A percentile compares a stretch with the other conserved stretches of the same genome.
Evolutionary conservation across 106 monocot species (phyloP).

Genomic region (Agapanthus africanus): DNA sequence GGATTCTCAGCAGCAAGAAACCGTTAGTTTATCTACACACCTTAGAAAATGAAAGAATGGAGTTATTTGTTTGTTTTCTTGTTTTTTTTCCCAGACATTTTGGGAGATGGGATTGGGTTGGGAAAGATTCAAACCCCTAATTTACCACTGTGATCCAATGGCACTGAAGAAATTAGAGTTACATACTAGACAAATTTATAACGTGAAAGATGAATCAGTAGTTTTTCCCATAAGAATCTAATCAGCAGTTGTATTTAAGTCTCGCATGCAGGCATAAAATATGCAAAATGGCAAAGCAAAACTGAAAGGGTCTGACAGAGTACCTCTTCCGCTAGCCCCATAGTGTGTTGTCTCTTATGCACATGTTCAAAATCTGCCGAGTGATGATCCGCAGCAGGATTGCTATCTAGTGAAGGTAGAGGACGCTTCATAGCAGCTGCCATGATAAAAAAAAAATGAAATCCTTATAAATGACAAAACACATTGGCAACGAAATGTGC

Average conservation of each 20-base stretch:
- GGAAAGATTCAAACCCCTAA: background rate
- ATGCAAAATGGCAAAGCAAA: background rate
- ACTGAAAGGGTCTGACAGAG: background rate
- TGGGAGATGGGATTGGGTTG: background rate
- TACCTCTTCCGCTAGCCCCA: conserved; percentile 60
- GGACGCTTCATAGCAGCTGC: conserved; percentile 51
- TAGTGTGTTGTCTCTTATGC: conserved; percentile 37
- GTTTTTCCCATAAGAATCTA: too few relatives aligned
- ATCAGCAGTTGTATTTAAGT: background rate
- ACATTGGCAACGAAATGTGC: background rate
- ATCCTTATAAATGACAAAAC: conserved; percentile 1
- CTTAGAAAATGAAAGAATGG: conserved; percentile 3
- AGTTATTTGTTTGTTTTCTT: background rate
- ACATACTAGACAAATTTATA: background rate
- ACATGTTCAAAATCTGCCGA: conserved; percentile 63
- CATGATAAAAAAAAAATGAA: background rate
- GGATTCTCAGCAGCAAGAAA: background rate
- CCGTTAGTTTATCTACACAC: background rate
- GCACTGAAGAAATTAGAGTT: background rate
- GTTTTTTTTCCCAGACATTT: background rate
- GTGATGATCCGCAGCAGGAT: conserved; percentile 46
- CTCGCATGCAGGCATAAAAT: background rate
- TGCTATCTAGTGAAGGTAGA: conserved; percentile 35
- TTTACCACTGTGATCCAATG: background rate
- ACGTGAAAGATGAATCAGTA: too few relatives aligned